Evolutionary conservation across 257 asterid species (phyloP).

Genomic region (Ocimum tenuiflorum): DNA sequence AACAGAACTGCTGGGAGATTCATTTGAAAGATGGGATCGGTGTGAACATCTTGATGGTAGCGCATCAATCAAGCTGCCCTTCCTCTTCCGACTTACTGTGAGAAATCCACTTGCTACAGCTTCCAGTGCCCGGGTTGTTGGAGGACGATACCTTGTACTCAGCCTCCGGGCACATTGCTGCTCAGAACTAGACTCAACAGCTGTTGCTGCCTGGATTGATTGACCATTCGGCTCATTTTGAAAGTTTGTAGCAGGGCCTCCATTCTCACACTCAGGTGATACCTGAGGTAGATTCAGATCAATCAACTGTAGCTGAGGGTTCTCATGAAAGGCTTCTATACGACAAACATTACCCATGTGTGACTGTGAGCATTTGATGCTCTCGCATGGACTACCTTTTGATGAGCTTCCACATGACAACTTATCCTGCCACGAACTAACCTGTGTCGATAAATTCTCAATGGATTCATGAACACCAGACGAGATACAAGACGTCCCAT

Average conservation of each 20-base stretch:
- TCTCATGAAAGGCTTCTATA: conserved; percentile 21
- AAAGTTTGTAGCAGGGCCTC: conserved; percentile 15
- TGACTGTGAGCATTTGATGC: background rate
- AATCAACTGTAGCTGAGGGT: conserved; percentile 33
- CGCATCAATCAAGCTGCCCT: conserved; percentile 24
- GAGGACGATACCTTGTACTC: conserved; percentile 51
- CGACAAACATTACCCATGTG: conserved; percentile 16
- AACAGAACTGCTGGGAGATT: conserved; percentile 20
- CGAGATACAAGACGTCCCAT: conserved; percentile 25
- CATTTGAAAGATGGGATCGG: conserved; percentile 31
- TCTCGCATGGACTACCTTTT: conserved; percentile 39
- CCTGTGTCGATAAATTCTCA: conserved; percentile 22
- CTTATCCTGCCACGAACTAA: conserved; percentile 35
- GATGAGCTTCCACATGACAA: conserved; percentile 40
- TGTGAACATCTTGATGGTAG: conserved; percentile 28
- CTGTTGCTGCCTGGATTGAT: background rate
- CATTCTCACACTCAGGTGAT: conserved; percentile 34
- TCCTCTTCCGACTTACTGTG: conserved; percentile 30
- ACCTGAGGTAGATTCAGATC: conserved; percentile 57
- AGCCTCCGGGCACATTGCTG: conserved; percentile 38
- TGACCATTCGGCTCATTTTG: conserved; percentile 22
- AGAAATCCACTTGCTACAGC: conserved; percentile 53
- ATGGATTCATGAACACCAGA: conserved; percentile 18
- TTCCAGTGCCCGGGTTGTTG: conserved; percentile 47
- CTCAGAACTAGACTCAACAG: conserved; percentile 11